Conservation (phyloP, 2,329 filamentous ascomycete species). For the Sclerotiophoma versabilis region DNA sequence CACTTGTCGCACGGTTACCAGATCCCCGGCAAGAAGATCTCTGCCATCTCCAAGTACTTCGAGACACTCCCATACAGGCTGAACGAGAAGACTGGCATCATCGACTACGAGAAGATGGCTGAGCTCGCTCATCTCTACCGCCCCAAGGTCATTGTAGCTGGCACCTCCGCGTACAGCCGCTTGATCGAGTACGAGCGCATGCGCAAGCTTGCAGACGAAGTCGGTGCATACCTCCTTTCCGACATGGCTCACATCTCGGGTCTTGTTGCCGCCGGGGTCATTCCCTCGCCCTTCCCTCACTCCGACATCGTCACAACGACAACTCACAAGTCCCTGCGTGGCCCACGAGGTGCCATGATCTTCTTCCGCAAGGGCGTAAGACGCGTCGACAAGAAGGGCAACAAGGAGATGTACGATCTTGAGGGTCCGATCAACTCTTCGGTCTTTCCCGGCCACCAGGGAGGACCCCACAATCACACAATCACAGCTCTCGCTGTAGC, state of each 20-base stretch:
- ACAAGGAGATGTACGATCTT: conserved; percentile 92
- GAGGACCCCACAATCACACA: conserved; percentile 98
- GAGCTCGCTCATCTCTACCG: conserved; percentile 91
- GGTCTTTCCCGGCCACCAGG: conserved; percentile 98
- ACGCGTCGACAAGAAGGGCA: conserved; percentile 86
- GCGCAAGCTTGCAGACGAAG: conserved; percentile 92
- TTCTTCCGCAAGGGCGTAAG: conserved; percentile 99
- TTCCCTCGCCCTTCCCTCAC: conserved; percentile 89
- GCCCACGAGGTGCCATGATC: conserved; percentile 98
- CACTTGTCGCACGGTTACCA: conserved; percentile 98
- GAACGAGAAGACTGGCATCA: conserved; percentile 87
- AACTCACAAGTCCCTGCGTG: conserved; percentile 98
- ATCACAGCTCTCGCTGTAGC: conserved; percentile 96
- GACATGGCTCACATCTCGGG: conserved; percentile 99
- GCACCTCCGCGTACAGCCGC: conserved; percentile 97
- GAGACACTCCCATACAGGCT: conserved; percentile 98
- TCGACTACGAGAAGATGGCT: conserved; percentile 93
- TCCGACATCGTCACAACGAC: conserved; percentile 98
- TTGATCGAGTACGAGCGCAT: conserved; percentile 96
- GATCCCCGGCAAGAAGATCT: conserved; percentile 83
- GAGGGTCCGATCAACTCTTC: conserved; percentile 98
- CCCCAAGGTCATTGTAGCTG: conserved; percentile 94
- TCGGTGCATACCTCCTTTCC: conserved; percentile 92
- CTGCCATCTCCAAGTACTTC: conserved; percentile 97
- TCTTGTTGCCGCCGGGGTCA: conserved; percentile 89